Evolutionary conservation across 164 flowering plant species (phyloP).

Genomic region (Magnolia changhungtana): DNA sequence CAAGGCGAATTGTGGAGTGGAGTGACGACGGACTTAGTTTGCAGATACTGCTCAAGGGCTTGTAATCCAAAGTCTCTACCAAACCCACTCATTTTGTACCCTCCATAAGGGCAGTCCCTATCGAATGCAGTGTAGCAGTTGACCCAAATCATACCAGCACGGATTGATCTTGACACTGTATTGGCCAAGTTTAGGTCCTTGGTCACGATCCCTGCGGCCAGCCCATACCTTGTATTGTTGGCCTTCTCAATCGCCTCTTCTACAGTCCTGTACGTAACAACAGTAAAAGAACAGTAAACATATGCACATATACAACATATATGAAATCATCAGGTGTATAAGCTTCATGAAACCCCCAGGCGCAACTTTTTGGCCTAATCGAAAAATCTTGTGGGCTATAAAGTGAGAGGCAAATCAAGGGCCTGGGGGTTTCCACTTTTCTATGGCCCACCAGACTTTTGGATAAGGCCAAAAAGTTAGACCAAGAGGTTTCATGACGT

Average conservation of each 20-base stretch:
- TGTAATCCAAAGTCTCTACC: conserved; percentile 57
- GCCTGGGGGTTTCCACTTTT: too few species aligned
- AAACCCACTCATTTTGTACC: conserved; percentile 73
- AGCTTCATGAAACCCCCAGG: too few species aligned
- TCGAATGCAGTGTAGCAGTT: conserved; percentile 64
- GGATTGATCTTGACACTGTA: conserved; percentile 66
- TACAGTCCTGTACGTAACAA: conserved; percentile 38
- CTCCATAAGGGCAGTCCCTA: conserved; percentile 55
- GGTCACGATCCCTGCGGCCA: conserved; percentile 74
- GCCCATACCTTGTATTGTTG: conserved; percentile 61
- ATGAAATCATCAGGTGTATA: too few species aligned
- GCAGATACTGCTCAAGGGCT: conserved; percentile 59
- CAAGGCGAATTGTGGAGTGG: conserved; percentile 68
- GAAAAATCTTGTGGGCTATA: too few species aligned
- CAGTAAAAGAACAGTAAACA: not conserved
- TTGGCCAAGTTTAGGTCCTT: conserved; percentile 58
- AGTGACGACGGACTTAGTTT: conserved; percentile 64
- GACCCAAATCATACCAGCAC: conserved; percentile 67
- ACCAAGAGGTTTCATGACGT: too few species aligned
- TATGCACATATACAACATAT: not conserved
- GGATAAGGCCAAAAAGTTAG: too few species aligned
- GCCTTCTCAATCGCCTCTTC: conserved; percentile 65
- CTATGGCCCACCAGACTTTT: too few species aligned
- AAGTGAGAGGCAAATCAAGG: too few species aligned
- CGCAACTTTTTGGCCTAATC: too few species aligned